Conservation (phyloP, 345 rosid species). For the Acer saccharum region DNA sequence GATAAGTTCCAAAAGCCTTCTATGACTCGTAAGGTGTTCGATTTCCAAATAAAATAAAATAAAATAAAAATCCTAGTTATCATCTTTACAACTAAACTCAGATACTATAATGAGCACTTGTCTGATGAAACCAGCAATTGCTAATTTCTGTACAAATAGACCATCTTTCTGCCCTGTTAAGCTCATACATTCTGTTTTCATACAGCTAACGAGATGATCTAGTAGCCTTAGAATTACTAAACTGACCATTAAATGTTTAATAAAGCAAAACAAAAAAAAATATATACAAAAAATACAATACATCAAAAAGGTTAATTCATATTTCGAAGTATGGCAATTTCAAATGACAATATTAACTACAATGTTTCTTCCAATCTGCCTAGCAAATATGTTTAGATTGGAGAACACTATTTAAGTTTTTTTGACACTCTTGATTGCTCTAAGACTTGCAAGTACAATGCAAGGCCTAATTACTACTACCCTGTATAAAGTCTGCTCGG, state of each 20-base stretch:
- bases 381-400: background rate
- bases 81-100: too few species aligned
- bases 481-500: conserved; percentile 11
- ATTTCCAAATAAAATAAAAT: too few species aligned
- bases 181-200: background rate
- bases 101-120: too few species aligned
- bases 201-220: too few species aligned
- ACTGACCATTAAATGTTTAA: too few species aligned
- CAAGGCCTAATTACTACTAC: conserved; percentile 15
- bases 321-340: background rate
- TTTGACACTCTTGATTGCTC: background rate
- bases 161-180: background rate
- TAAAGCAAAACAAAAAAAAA: too few species aligned
- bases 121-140: too few species aligned
- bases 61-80: too few species aligned
- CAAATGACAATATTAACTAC: background rate
- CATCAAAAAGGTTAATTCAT: background rate
- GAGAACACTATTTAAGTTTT: background rate
- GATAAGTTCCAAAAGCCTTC: too few species aligned
- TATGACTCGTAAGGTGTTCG: too few species aligned
- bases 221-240: background rate
- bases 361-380: background rate
- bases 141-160: background rate
- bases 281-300: too few species aligned
- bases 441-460: conserved; percentile 7